phyloP scores from a whole-genome alignment of 208 protist species.

The Acanthamoeba royreba region DNA sequence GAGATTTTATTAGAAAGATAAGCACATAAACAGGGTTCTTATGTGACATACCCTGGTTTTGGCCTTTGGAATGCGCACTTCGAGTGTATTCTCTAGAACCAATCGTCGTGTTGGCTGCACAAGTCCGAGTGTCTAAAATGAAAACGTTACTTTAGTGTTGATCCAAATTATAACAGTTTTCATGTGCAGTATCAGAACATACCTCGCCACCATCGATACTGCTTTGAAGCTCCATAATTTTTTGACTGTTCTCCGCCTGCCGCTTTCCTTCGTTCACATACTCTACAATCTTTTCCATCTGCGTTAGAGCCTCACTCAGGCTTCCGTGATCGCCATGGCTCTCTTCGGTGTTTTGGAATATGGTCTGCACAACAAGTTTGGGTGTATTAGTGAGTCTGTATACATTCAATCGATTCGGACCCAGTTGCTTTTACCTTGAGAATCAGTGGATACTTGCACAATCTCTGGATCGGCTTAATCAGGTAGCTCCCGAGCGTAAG shows the following conservation, averaged over 20 bases:
- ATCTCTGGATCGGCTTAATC: not conserved
- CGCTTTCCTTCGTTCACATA: conserved; percentile 12
- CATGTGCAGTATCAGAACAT: not conserved
- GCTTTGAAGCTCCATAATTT: not conserved
- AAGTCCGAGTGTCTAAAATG: not conserved
- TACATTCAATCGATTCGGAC: not conserved
- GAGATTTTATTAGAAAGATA: not conserved
- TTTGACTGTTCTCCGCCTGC: not conserved
- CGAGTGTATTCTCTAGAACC: not conserved
- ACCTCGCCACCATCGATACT: not conserved
- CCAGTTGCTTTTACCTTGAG: not conserved
- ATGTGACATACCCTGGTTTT: no score
- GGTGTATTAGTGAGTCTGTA: not conserved
- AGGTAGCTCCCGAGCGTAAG: not conserved
- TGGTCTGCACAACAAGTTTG: not conserved
- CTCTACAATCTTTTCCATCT: not conserved
- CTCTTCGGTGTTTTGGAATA: not conserved
- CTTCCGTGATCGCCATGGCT: not conserved
- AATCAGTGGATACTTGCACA: not conserved
- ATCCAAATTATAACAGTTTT: not conserved
- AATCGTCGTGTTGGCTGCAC: not conserved
- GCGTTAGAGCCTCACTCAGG: not conserved
- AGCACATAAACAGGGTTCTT: not conserved
- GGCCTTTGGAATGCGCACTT: not conserved
- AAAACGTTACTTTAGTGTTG: not conserved